Evolutionary conservation across 2,329 filamentous ascomycete genomes (phyloP), one percentile per base, ranked within the genome.

Genomic region (Colletotrichum tofieldiae): DNA sequence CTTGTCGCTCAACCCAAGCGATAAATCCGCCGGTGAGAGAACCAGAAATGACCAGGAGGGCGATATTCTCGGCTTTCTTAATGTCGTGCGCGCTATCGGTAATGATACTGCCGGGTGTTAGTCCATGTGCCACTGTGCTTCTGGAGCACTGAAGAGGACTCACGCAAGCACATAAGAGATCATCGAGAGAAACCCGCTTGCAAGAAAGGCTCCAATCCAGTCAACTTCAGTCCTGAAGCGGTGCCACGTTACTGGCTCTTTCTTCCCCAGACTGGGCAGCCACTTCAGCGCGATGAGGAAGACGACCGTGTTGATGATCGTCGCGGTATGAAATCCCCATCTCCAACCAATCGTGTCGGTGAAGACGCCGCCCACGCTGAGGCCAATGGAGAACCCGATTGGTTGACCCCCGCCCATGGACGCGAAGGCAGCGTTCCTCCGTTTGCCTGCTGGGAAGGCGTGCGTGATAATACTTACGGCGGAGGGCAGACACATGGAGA

Each of bases 1-100:
- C 86, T 63, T 89, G 89, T 2, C 82, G 81, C 1, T 82, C 79
- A 63, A 90, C 86, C 90, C 90, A 92, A 26, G 84, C 77, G 1
- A 87, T 82, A 73, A 92, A 92, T 0, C 78, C 77, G 0, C 83
- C 84, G 0, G 90, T 77, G 2, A 86, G 74, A 0, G 81, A 73
- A 1, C 86, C 71, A 0, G 85, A 84, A 0, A 86, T 56, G 1
- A 79, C 77, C 0, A 91, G 78, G 1, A 88, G 76, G 0, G 79
- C 81, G 20, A 89, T 84, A 47, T 83, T 88, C 2, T 77, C 74
- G 0, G 85, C 77, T 0, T 83, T 75, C 16, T 23, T 75, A 76
- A 80, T 81, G 14, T 85, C 85, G 4, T 23, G 23, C n/a, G 45
- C 23, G 32, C 65, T 69, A 7, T 67, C 69, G 32, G 69, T 69